Conservation (phyloP, 2,329 filamentous ascomycete genomes). For the Talaromyces albobiverticillius region DNA sequence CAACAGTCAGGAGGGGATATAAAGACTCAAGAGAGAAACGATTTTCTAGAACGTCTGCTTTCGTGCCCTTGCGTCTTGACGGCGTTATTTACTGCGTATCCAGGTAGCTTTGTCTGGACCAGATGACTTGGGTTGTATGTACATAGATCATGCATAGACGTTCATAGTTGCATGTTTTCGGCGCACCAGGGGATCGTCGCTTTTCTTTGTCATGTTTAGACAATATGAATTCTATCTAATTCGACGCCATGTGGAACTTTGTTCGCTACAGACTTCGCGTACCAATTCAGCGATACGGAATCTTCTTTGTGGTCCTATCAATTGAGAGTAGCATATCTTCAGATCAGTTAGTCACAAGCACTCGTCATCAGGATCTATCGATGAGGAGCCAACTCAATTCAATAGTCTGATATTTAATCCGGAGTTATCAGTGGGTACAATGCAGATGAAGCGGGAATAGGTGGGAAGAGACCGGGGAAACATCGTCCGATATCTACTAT, state of each 20-base stretch:
- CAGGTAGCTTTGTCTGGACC: too few relatives aligned
- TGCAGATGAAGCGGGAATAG: not conserved
- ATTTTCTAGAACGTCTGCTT: too few relatives aligned
- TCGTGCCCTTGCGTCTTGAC: too few relatives aligned
- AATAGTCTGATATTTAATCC: not conserved
- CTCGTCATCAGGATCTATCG: not conserved
- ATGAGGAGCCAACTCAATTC: not conserved
- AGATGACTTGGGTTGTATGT: too few relatives aligned
- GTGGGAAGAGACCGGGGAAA: too few relatives aligned
- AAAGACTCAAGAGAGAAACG: too few relatives aligned
- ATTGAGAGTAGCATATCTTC: not conserved
- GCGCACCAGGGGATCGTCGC: not conserved
- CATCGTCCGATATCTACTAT: too few relatives aligned
- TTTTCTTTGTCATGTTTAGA: not conserved
- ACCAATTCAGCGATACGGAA: not conserved
- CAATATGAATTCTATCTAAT: not conserved
- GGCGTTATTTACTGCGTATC: too few relatives aligned
- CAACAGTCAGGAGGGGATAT: not conserved
- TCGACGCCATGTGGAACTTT: not conserved
- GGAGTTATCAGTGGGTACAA: not conserved
- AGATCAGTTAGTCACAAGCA: not conserved
- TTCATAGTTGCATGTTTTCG: not conserved
- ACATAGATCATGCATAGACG: not conserved
- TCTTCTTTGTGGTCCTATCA: not conserved
- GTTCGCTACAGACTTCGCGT: not conserved